Evolutionary conservation across 441 rosid genomes (phyloP), one percentile per base, ranked within the genome.

Genomic region (Rhodomyrtus psidioides): DNA sequence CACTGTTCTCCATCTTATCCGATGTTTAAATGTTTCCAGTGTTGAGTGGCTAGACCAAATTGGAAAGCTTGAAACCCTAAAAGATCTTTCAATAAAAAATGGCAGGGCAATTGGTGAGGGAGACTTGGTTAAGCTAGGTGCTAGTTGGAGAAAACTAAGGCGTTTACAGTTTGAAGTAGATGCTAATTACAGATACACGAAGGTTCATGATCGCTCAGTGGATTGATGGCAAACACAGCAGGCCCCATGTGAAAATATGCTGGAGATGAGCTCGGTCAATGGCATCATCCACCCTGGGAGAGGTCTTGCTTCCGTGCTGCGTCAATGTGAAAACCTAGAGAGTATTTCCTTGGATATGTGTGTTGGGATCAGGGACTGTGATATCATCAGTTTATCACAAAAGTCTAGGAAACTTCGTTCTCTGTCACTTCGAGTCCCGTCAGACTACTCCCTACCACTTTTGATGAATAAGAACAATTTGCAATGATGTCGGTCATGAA

Each of bases 291-390:
- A 95, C 90, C 95, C 98, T 0, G 97, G 98, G 44, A 92, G 95
- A 90, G 98, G 98, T 23, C 95, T 96, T 49, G 94, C 98, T 85
- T 92, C 97, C 83, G 92, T 94, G 49, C 86, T 96, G 85, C 92
- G 94, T 24, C 93, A 93, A 82, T 95, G 98, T 90, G 89, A 84
- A 88, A 96, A 90, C 86, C 87, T 96, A 88, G 95, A 95, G 91
- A 95, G 91, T 92, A 92, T 96, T 90, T 92, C 93, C 89, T 85
- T 95, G 81, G 99, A 96, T 88, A 95, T 96, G 98, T 96, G 98
- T 87, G 87, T 94, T 24, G 96, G 98, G 83, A 92, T 96, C 54
- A 90, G 97, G 81, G 98, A 94, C 89, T 89, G 92, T 9, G 98
- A 95, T 85, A 91, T 95, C 28, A 85, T 92, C 87, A 84, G 90